Base-by-base conservation (phyloP, 495 filamentous ascomycete species). In the Sabuloglossum arenarium region DNA sequence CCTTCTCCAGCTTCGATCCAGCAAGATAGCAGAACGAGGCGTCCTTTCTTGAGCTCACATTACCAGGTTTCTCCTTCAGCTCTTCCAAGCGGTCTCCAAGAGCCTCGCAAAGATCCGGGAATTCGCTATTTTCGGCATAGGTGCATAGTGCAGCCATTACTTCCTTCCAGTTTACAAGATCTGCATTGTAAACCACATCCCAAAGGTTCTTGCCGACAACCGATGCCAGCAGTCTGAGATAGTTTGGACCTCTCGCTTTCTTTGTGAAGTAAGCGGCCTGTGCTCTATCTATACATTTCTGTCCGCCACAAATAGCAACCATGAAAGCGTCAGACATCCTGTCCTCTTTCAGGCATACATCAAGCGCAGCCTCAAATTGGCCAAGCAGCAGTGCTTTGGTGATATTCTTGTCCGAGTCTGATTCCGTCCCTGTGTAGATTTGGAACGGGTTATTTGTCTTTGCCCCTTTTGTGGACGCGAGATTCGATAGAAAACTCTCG, bases 101-200 rank as follows among this genome's bases (percentile, higher is more conserved):
- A 43, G 88, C 87, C 64, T 97, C 91, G 62, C 88, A 96, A n/a
- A 99, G 78, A 62, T 97, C 93, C 29, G 87, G 75, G 67, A 97
- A 99, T 61, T 97, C 91, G 55, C 80, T 76, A 42, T 85, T 80
- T 53, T 91, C 81, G 11, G 89, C 90, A 67, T 89, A 96, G 12
- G 89, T 96, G 76, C 91, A 97, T 29, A 99, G 74, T 1, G 87
- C 84, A 28, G 84, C 88, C 86, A 97, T 89, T 11, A 91, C 80
- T 67, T 97, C 91, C 70, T 90, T 97, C 91, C 91, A 99, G 68
- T 90, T 85, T 42, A 75, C 73, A 46, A 97, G 68, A 62, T 94
- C 85, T 0, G 91, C 93, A 63, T 99, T 97, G 68, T 97, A 83
- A 9, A 96, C 91, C 47, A 97, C 76, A 71, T 99, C 91, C 91